Conservation (phyloP, 148 eudicot genomes). For the Drosera capensis region DNA sequence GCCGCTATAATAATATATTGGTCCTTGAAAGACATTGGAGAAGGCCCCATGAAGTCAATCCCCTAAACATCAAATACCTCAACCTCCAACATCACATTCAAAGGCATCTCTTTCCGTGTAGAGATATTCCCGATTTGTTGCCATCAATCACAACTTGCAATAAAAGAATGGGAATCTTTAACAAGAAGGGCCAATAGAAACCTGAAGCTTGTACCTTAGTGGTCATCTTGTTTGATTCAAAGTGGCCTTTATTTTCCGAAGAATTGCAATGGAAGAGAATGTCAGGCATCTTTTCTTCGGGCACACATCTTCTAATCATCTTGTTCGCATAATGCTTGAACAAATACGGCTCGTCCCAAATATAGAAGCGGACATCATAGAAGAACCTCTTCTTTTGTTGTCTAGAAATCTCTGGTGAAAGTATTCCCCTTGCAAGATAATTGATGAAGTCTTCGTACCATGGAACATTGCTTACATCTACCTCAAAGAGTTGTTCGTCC, state of each 20-base stretch:
- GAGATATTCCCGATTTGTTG: conserved; percentile 1
- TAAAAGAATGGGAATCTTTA: neutral
- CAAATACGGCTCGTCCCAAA: conserved; percentile 5
- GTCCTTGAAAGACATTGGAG: neutral
- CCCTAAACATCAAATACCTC: conserved; percentile 9
- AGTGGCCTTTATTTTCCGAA: neutral
- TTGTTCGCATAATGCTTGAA: neutral
- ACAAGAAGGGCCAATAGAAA: conserved; percentile 4
- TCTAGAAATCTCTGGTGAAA: conserved; percentile 1
- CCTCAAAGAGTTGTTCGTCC: neutral
- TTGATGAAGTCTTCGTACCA: conserved; percentile 4
- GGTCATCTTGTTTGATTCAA: neutral
- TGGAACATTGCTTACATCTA: neutral
- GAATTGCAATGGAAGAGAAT: neutral
- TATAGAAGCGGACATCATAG: neutral
- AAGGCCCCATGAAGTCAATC: neutral
- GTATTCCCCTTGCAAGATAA: neutral
- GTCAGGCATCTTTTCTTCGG: neutral
- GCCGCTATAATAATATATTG: neutral
- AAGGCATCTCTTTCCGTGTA: conserved; percentile 4
- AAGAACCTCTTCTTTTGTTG: conserved; percentile 5
- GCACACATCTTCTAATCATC: conserved; percentile 1
- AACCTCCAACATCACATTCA: neutral
- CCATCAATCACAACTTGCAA: conserved; percentile 1
- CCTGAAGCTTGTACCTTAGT: neutral